Conservation (phyloP, 257 asterid genomes). For the Solanum sitiens region DNA sequence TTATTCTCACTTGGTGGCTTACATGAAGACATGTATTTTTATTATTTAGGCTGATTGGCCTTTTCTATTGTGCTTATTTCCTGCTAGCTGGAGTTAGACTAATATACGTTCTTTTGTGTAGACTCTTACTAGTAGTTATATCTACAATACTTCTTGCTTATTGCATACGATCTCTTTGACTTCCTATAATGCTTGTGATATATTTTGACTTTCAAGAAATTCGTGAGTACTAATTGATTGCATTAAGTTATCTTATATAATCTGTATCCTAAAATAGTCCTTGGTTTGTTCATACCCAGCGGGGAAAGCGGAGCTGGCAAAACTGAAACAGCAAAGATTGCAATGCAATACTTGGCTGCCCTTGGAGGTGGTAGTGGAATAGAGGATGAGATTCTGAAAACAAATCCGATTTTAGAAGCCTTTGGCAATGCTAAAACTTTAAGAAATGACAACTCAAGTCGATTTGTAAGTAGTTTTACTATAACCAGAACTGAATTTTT, state of each 20-base stretch:
- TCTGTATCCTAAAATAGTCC: conserved; percentile 5
- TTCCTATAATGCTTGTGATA: background rate
- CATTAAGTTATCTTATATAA: background rate
- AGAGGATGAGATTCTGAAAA: conserved; percentile 90
- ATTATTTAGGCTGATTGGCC: background rate
- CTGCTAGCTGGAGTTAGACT: background rate
- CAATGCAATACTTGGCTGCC: conserved; percentile 99
- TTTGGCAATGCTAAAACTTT: conserved; percentile 98
- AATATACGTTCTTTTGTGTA: background rate
- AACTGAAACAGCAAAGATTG: conserved; percentile 98
- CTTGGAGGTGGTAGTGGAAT: conserved; percentile 99
- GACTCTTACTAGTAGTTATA: background rate
- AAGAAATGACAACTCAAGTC: conserved; percentile 97
- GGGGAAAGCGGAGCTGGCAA: conserved; percentile 99
- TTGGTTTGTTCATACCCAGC: conserved; percentile 30
- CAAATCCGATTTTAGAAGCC: conserved; percentile 97
- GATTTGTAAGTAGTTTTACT: conserved; percentile 68
- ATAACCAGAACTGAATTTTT: background rate
- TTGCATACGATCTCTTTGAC: background rate
- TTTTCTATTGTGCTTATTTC: background rate
- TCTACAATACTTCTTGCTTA: background rate
- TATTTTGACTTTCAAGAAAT: background rate
- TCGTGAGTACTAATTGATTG: background rate
- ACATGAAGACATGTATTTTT: background rate
- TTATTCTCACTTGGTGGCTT: background rate